A percentile compares a stretch with the other conserved stretches of the same genome.
Conservation (phyloP, 1,139 yeast species). For the Wickerhamomyces sp. region DNA sequence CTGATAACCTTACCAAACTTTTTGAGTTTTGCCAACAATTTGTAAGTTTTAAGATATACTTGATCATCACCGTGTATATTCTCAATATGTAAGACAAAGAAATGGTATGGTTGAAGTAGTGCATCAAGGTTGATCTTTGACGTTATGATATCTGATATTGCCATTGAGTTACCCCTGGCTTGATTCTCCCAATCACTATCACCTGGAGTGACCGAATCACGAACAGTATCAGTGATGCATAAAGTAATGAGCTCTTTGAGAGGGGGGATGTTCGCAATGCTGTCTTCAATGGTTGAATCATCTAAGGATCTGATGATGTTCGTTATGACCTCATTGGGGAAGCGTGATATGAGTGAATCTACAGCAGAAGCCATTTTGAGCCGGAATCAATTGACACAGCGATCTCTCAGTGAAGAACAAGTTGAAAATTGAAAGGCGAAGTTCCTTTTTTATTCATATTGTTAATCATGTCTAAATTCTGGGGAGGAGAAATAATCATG, state of each 20-base stretch:
- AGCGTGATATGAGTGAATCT: not conserved
- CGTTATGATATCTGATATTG: not conserved
- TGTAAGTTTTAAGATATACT: constrained; percentile 6
- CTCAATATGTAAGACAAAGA: not conserved
- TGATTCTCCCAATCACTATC: not conserved
- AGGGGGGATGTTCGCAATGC: constrained; percentile 6
- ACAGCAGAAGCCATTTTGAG: too few relatives aligned
- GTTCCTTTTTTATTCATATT: too few relatives aligned
- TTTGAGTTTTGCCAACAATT: constrained; percentile 3
- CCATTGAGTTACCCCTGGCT: not conserved
- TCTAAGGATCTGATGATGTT: constrained; percentile 7
- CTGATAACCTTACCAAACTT: not conserved
- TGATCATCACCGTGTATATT: not conserved
- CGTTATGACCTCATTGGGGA: constrained; percentile 10
- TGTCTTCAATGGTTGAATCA: not conserved
- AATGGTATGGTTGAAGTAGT: constrained; percentile 1
- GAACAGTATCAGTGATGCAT: constrained; percentile 1
- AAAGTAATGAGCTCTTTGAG: constrained; percentile 3
- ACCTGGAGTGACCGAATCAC: too few relatives aligned
- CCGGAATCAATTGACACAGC: too few relatives aligned
- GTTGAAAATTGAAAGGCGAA: too few relatives aligned
- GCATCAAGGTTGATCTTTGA: not conserved
- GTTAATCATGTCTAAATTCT: too few relatives aligned
- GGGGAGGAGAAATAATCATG: too few relatives aligned
- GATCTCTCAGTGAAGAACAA: too few relatives aligned